A percentile compares a stretch with the other conserved stretches of the same genome.
phyloP scores from a whole-genome alignment of 2,329 filamentous ascomycete genomes.

The Sphaerulina populicola region DNA sequence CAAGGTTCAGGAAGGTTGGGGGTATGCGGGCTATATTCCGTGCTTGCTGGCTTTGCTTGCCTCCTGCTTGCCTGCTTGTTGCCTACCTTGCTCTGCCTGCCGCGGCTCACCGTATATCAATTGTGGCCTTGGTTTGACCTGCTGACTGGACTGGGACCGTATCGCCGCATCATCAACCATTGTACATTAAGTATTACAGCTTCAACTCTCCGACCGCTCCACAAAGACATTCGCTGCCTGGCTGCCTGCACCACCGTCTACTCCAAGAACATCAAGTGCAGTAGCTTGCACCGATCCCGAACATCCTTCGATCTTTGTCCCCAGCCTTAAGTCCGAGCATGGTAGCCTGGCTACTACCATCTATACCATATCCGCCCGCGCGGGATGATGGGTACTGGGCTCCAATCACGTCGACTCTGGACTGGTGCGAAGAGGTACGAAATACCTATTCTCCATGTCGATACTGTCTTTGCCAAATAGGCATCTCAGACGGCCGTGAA shows the following conservation, averaged over 20 bases:
- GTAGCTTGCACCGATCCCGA: background rate
- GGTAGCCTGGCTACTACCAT: slow-evolving; percentile 27
- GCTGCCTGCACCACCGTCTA: background rate
- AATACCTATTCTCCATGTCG: background rate
- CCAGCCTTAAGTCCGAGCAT: slow-evolving; percentile 31
- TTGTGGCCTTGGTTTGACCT: background rate
- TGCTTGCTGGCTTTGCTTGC: too few relatives aligned
- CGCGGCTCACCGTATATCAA: background rate
- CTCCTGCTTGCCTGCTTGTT: too few relatives aligned
- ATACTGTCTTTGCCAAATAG: background rate
- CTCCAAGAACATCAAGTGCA: background rate
- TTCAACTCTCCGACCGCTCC: background rate
- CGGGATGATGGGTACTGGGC: slow-evolving; percentile 46
- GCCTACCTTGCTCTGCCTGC: too few relatives aligned
- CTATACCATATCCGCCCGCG: slow-evolving; percentile 28
- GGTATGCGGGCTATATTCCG: too few relatives aligned
- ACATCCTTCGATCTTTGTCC: background rate
- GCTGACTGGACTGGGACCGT: background rate
- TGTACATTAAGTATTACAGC: background rate
- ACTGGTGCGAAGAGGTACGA: slow-evolving; percentile 70
- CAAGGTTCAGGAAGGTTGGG: background rate
- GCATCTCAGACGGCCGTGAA: background rate
- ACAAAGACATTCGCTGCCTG: background rate
- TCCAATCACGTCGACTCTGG: slow-evolving; percentile 62
- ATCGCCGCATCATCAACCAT: background rate